These are phyloP conservation scores for Zygosaccharomyces sapae DNA, from an alignment of 1,139 yeast species.

Conservation along the genomic window DNA sequence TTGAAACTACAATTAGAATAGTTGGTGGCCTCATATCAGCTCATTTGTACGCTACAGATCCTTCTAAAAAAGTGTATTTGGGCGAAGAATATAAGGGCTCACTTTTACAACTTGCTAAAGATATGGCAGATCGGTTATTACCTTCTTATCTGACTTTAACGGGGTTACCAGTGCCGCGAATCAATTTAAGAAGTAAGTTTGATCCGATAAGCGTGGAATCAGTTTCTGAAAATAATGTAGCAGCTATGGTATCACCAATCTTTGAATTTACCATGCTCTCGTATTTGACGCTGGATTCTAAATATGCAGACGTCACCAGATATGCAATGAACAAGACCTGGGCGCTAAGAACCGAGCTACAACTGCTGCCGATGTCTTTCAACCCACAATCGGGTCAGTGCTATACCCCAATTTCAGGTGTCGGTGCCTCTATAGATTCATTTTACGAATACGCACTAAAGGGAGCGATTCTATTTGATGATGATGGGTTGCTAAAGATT, in stretches of 20 bases:
- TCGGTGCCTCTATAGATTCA: conserved; percentile 91
- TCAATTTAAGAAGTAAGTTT: conserved; percentile 56
- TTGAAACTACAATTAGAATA: conserved; percentile 76
- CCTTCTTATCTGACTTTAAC: conserved; percentile 60
- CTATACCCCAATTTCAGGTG: conserved; percentile 63
- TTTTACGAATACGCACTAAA: conserved; percentile 86
- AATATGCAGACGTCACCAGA: conserved; percentile 61
- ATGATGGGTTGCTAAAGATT: conserved; percentile 53
- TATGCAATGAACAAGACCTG: conserved; percentile 67
- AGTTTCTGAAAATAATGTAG: conserved; percentile 66
- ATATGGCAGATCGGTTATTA: conserved; percentile 62
- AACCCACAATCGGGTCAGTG: conserved; percentile 57
- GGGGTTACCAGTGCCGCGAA: conserved; percentile 68
- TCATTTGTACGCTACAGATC: conserved; percentile 68
- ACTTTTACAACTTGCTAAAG: conserved; percentile 62
- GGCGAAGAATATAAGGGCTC: conserved; percentile 60
- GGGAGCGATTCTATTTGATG: conserved; percentile 68
- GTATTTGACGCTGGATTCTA: conserved; percentile 64
- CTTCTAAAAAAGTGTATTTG: conserved; percentile 42
- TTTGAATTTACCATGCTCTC: conserved; percentile 75
- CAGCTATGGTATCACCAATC: conserved; percentile 82
- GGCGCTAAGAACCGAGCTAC: conserved; percentile 57
- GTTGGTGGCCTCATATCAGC: conserved; percentile 76
- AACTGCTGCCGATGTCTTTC: conserved; percentile 74
- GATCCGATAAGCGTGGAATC: conserved; percentile 35